Evolutionary conservation across 2,329 filamentous ascomycete species (phyloP).

Genomic region (Botryotinia convoluta): DNA sequence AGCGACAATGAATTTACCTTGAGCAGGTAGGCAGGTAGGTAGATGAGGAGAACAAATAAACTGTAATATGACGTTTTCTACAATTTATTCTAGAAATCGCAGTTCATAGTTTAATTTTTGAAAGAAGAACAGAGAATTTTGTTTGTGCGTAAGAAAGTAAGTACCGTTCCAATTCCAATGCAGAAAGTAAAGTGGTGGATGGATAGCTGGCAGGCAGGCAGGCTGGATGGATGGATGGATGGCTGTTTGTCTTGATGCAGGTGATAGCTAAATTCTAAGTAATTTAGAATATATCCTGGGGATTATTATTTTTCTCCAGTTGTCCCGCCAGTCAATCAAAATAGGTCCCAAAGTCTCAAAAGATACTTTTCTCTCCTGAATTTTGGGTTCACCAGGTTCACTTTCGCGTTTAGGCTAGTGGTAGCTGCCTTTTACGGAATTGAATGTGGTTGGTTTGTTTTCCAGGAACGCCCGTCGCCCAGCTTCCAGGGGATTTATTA

Average conservation of each 20-base stretch:
- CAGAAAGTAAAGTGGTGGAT: neutral
- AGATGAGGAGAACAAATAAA: neutral
- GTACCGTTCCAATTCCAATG: neutral
- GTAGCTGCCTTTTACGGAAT: neutral
- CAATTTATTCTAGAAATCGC: neutral
- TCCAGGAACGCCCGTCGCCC: neutral
- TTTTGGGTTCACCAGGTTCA: neutral
- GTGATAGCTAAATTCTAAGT: neutral
- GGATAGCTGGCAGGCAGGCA: neutral
- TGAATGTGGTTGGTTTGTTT: constrained; percentile 1
- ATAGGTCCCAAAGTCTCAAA: neutral
- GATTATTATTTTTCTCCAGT: neutral
- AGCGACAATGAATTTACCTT: constrained; percentile 17
- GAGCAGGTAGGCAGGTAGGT: neutral
- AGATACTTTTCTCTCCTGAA: constrained; percentile 10
- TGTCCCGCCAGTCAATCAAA: neutral
- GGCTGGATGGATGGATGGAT: neutral
- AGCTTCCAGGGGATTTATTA: neutral
- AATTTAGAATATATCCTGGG: constrained; percentile 1
- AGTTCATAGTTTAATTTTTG: neutral
- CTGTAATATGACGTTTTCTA: neutral
- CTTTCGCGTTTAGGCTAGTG: constrained; percentile 7
- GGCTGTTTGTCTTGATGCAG: neutral
- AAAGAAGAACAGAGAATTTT: constrained; percentile 7
- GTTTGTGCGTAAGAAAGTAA: constrained; percentile 11